A percentile compares a stretch with the other conserved stretches of the same genome.
These are phyloP conservation scores for Lizanozyma gosingica DNA, from an alignment of 1,139 yeast genomes.

Conservation along the genomic window DNA sequence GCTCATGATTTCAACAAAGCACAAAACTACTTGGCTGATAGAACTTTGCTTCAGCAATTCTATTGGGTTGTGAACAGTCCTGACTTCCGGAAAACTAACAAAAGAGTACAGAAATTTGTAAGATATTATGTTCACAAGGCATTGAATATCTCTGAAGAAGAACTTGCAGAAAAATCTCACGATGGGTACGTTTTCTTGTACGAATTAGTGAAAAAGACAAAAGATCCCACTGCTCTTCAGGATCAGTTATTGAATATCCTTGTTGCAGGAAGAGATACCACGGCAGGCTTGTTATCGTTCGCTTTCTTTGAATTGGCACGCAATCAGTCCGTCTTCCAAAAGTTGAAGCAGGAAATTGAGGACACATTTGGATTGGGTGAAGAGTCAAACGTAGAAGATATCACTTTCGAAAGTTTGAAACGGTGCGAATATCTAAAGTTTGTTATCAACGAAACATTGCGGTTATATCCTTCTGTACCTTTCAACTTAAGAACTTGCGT, in stretches of 20 bases:
- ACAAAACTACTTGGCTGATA: constrained; percentile 20
- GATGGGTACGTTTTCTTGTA: constrained; percentile 19
- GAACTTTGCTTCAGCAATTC: constrained; percentile 21
- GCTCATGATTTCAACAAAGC: constrained; percentile 24
- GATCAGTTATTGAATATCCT: constrained; percentile 23
- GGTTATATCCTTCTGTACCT: constrained; percentile 52
- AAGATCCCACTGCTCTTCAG: constrained; percentile 17
- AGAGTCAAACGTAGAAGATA: constrained; percentile 16
- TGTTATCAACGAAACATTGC: constrained; percentile 41
- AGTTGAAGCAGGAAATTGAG: constrained; percentile 15
- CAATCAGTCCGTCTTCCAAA: constrained; percentile 15
- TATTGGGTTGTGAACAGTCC: constrained; percentile 20
- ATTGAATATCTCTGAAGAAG: constrained; percentile 16
- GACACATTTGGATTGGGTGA: constrained; percentile 17
- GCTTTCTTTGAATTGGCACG: constrained; percentile 18
- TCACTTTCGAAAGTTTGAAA: constrained; percentile 42
- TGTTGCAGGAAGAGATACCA: constrained; percentile 27
- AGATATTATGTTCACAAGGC: constrained; percentile 21
- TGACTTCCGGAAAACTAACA: constrained; percentile 20
- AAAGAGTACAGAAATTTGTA: constrained; percentile 24
- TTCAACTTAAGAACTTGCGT: constrained; percentile 38
- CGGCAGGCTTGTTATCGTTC: constrained; percentile 21
- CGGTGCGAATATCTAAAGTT: constrained; percentile 39
- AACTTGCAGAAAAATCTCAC: constrained; percentile 13
- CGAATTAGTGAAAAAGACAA: constrained; percentile 20